Evolutionary conservation across 2,329 filamentous ascomycete species (phyloP), one percentile per base, ranked within the genome.

Genomic region (Lachnellula willkommii): DNA sequence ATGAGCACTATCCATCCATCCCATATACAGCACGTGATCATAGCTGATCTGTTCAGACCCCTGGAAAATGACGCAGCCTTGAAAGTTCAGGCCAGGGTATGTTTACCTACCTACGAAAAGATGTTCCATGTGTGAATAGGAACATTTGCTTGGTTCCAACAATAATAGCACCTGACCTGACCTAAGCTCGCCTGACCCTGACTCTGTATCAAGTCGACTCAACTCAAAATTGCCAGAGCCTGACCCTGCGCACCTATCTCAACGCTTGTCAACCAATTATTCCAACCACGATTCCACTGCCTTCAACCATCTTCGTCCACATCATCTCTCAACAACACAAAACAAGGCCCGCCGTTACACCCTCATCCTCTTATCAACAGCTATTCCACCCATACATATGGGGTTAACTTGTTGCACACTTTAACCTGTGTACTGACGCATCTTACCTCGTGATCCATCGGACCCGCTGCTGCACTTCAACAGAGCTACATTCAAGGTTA

Each of bases 361-460:
- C 14, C 17, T 11, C 28, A 24, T 3, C 35, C 45, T 48, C 32
- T 43, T 52, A 20, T 46, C 36, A 28, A 11, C 17, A 26, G 28
- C 35, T 42, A 12, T 39, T 43, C 26, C 36, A 22, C 26, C 47
- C 17, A n/a, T 50, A 0, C 47, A 50, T 35, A 47, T 50, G 45
- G 39, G n/a, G 37, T 46, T 15, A n/a, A 9, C n/a, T 32, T 36
- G n/a, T 46, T 47, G 37, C 46, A 42, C 32, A 15, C n/a, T 14
- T 32, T 48, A 46, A 36, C 4, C 43, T 45, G 35, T 43, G 39
- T 52, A 43, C 36, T 39, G 45, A 47, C 47, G 47, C 47, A 37
- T 47, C 20, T 35, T 22, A 37, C 40, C 24, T 11, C 37, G 32
- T 46, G 24, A 52, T 52, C 54, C 52, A 49, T 56, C 49, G 49